Evolutionary conservation across 73 alveolate species (phyloP).

Genomic region (Stentor coeruleus): DNA sequence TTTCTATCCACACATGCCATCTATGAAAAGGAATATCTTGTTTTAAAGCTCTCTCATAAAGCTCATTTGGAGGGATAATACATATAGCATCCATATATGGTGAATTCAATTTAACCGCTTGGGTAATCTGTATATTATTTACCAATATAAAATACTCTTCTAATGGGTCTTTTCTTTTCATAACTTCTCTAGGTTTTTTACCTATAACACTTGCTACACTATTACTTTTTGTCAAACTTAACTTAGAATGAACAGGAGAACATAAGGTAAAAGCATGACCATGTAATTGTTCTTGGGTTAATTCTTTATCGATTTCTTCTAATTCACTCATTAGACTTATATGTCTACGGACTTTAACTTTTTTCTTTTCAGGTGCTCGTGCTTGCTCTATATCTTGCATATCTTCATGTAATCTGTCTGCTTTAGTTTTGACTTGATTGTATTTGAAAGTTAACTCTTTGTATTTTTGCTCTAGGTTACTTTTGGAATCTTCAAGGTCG

Average conservation of each 20-base stretch:
- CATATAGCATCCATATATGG: conserved; percentile 19
- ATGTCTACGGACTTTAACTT: background rate
- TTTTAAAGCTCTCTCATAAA: background rate
- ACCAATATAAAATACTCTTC: conserved; percentile 20
- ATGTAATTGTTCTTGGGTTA: background rate
- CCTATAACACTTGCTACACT: background rate
- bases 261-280: background rate
- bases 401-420: background rate
- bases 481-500: background rate
- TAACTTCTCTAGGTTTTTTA: background rate
- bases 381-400: background rate
- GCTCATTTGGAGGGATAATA: conserved; percentile 22
- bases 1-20: conserved; percentile 21
- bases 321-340: background rate
- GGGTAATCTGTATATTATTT: background rate
- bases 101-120: conserved; percentile 20
- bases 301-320: background rate
- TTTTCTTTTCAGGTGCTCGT: background rate
- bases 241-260: background rate
- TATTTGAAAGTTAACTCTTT: background rate
- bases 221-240: background rate
- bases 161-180: background rate
- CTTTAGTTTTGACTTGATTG: background rate
- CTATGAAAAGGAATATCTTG: conserved; percentile 16
- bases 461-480: background rate